Percentiles rank a stretch among this genome's conserved stretches.
These are phyloP conservation scores for Ramichloridium luteum DNA, from an alignment of 2,329 filamentous ascomycete species.

Conservation along the genomic window DNA sequence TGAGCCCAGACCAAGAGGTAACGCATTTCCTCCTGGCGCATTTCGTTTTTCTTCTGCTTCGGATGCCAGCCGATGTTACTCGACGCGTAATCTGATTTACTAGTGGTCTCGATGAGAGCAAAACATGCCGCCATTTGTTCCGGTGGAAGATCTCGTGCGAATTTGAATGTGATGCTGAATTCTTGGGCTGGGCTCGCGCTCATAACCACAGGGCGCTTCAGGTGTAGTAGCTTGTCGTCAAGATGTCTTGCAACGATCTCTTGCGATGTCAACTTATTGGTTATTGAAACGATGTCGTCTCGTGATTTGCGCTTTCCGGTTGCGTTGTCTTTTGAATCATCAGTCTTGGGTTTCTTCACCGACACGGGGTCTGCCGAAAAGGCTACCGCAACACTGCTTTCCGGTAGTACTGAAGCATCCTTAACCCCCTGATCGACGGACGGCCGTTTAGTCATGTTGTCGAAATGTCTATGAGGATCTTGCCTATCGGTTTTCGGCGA, in stretches of 20 bases:
- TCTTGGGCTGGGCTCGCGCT: too few relatives aligned
- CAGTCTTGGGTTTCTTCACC: too few relatives aligned
- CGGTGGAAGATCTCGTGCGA: constrained; percentile 3
- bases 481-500: too few relatives aligned
- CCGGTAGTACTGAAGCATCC: too few relatives aligned
- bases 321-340: too few relatives aligned
- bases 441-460: too few relatives aligned
- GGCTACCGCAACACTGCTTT: too few relatives aligned
- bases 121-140: constrained; percentile 37
- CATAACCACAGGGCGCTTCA: constrained; percentile 9
- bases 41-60: constrained; percentile 50
- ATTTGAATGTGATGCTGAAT: constrained; percentile 1
- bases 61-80: constrained; percentile 54
- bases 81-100: constrained; percentile 48
- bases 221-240: background rate
- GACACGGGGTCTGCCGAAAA: too few relatives aligned
- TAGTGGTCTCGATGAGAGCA: constrained; percentile 50
- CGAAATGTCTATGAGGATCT: too few relatives aligned
- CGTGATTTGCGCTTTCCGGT: too few relatives aligned
- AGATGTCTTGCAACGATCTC: constrained; percentile 2
- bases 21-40: constrained; percentile 53
- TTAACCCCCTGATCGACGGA: too few relatives aligned
- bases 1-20: constrained; percentile 60
- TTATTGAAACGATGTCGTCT: constrained; percentile 1
- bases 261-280: background rate